Percentiles rank a stretch among this genome's conserved stretches.
These are phyloP conservation scores for Aschersonia sp. DNA, from an alignment of 2,329 filamentous ascomycete genomes.

Conservation along the genomic window DNA sequence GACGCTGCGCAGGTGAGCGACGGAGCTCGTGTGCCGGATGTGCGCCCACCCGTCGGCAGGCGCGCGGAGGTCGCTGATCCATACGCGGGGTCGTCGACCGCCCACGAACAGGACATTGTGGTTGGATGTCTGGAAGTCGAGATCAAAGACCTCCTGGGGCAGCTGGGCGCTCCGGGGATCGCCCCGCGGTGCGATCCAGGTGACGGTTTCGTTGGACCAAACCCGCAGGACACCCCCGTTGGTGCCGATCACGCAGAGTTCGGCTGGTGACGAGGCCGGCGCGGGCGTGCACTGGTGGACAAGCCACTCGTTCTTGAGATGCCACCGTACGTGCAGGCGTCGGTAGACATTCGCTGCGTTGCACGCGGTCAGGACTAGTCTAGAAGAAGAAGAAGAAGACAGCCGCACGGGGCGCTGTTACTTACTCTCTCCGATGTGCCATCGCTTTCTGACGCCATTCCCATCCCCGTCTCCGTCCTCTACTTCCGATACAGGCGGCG, in stretches of 20 bases:
- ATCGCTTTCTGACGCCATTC: background rate
- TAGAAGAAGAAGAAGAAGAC: too few relatives aligned
- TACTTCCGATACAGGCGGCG: conserved; percentile 14
- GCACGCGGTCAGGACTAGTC: too few relatives aligned
- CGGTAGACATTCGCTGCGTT: too few relatives aligned
- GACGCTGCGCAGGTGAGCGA: conserved; percentile 35
- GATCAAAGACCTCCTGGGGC: conserved; percentile 27
- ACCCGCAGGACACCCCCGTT: conserved; percentile 29
- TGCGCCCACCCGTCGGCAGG: conserved; percentile 17
- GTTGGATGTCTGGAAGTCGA: conserved; percentile 30
- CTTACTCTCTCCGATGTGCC: conserved; percentile 18
- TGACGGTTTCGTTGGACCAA: conserved; percentile 14
- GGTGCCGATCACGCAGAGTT: conserved; percentile 33
- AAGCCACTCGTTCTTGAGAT: conserved; percentile 11
- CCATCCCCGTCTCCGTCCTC: conserved; percentile 6
- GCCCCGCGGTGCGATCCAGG: conserved; percentile 17
- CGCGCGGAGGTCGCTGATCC: conserved; percentile 28
- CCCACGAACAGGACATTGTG: conserved; percentile 34
- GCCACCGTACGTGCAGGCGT: too few relatives aligned
- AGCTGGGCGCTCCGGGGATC: background rate
- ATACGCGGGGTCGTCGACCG: conserved; percentile 30
- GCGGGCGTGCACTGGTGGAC: conserved; percentile 28
- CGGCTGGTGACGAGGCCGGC: conserved; percentile 17
- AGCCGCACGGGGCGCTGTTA: background rate
- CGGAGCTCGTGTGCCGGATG: conserved; percentile 21